Evolutionary conservation across 2,329 filamentous ascomycete genomes (phyloP).

Genomic region (Neonectria ditissima): DNA sequence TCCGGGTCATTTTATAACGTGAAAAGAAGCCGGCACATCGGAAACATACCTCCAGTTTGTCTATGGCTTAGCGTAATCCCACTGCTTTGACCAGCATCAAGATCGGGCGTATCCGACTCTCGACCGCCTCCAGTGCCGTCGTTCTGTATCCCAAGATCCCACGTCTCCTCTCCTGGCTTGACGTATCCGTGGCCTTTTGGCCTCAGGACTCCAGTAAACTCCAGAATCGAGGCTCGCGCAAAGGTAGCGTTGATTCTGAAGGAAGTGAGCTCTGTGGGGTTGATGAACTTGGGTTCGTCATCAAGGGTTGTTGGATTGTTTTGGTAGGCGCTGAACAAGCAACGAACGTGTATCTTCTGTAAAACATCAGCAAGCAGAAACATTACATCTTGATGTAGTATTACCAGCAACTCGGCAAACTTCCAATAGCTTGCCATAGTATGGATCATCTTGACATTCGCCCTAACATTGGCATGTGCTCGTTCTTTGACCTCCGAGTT

Average conservation of each 20-base stretch:
- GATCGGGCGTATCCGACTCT: background rate
- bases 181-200: slow-evolving; percentile 9
- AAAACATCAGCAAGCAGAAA: background rate
- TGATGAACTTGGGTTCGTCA: slow-evolving; percentile 12
- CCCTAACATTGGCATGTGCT: slow-evolving; percentile 25
- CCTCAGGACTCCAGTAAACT: slow-evolving; percentile 25
- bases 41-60: too few species aligned
- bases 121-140: background rate
- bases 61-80: too few species aligned
- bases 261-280: background rate
- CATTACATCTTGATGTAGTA: background rate
- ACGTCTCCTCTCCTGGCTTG: slow-evolving; percentile 20
- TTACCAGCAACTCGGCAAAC: slow-evolving; percentile 20
- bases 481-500: slow-evolving; percentile 28
- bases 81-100: background rate
- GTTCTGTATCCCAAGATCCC: slow-evolving; percentile 12
- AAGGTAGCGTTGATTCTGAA: slow-evolving; percentile 6
- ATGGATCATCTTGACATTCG: slow-evolving; percentile 34
- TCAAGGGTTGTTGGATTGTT: background rate
- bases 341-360: slow-evolving; percentile 12
- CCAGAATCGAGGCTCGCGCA: slow-evolving; percentile 21
- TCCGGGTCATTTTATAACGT: background rate
- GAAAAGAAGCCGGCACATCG: too few species aligned
- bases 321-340: background rate
- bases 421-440: slow-evolving; percentile 20